Evolutionary conservation across 345 rosid species (phyloP).

Genomic region (Brassica nigra): DNA sequence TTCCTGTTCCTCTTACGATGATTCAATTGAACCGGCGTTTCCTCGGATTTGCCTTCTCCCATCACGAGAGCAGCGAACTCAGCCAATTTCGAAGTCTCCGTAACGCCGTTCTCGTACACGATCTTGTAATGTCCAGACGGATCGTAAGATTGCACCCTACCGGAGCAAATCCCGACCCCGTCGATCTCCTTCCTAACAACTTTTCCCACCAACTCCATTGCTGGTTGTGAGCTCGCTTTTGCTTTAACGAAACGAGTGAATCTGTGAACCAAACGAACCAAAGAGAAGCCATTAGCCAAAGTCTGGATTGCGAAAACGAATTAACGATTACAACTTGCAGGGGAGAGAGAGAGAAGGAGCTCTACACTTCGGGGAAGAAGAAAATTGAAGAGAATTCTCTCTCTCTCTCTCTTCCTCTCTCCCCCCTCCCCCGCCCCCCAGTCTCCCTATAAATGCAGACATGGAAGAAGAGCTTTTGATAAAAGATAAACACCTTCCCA

Average conservation of each 20-base stretch:
- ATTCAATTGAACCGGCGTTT: not conserved
- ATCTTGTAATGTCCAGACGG: conserved; percentile 55
- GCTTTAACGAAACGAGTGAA: not conserved
- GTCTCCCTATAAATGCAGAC: no score
- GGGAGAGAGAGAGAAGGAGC: conserved; percentile 25
- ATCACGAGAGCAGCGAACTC: conserved; percentile 4
- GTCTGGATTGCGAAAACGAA: not conserved
- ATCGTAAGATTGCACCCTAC: conserved; percentile 66
- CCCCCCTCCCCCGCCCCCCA: no score
- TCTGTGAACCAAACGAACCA: not conserved
- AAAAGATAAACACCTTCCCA: no score
- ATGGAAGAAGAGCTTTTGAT: no score
- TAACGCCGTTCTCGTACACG: conserved; percentile 64
- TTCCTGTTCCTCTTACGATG: conserved; percentile 47
- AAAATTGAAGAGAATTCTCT: no score
- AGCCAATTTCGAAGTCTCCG: conserved; percentile 58
- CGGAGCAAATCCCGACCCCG: conserved; percentile 52
- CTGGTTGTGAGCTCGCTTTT: not conserved
- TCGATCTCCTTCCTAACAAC: conserved; percentile 54
- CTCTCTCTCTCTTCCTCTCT: no score
- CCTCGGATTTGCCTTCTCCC: not conserved
- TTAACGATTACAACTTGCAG: conserved; percentile 24
- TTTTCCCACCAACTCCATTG: conserved; percentile 70
- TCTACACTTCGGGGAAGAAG: no score
- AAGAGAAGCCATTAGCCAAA: not conserved